Evolutionary conservation across 2,329 filamentous ascomycete genomes (phyloP), one percentile per base, ranked within the genome.

Genomic region (Xylaria sp.): DNA sequence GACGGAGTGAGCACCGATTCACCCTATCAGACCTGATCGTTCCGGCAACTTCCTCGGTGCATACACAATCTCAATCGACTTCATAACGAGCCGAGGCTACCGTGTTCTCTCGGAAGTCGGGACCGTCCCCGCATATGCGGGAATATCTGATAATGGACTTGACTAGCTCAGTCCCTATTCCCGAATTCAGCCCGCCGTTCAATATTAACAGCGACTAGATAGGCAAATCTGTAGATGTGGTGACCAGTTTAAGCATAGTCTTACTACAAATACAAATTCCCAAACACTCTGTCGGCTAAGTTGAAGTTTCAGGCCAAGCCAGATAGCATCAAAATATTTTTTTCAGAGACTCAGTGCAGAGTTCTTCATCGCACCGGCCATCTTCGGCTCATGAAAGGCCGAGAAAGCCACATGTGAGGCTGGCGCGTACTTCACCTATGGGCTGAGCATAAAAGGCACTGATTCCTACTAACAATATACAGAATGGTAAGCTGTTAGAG

Each of bases 1-100:
- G 63, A 52, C 63, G 63, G 63, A 59, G 10, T 5, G 23, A 25
- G 1, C 15, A 20, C 62, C 54, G 23, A 23, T 65, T 15, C 13
- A 48, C 5, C 23, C 62, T 44, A 51, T 57, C 52, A 34, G 44
- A 10, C 34, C 44, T 18, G 37, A 58, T 37, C 28, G 39, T n/a
- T 44, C 37, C 12, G 55, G 31, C 20, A 54, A 15, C 23, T 31
- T 8, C 3, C 41, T 46, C 28, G 23, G 52, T 13, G 7, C n/a
- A 50, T 20, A 39, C 15, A n/a, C 2, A 13, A 46, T 34, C 13
- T n/a, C n/a, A 12, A n/a, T 55, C 6, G 15, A 37, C 25, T 39
- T 20, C 6, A 39, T 56, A 37, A 4, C 52, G 12, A 23, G 31
- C 31, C 31, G 6, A 12, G 37, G n/a, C 8, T 10, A 39, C 31